Evolutionary conservation across 805 yeast genomes (phyloP).

Genomic region (Suhomyces pyralidae): DNA sequence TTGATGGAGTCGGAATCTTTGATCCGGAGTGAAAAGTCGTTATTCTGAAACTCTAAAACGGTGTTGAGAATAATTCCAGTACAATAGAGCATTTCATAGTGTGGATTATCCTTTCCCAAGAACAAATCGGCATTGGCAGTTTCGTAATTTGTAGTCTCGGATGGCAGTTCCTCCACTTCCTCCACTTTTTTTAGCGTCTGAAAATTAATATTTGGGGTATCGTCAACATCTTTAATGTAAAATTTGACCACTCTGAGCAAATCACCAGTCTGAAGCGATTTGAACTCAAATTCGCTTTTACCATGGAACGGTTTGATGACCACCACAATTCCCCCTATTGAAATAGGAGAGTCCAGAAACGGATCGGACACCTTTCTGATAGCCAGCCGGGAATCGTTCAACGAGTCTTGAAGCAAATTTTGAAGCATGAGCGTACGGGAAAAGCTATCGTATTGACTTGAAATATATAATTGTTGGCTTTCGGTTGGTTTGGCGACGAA

Average conservation of each 20-base stretch:
- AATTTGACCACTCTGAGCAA: conserved; percentile 27
- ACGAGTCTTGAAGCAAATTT: conserved; percentile 16
- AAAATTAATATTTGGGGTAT: background rate
- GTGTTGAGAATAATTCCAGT: conserved; percentile 31
- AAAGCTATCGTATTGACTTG: conserved; percentile 22
- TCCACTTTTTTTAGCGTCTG: background rate
- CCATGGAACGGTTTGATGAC: conserved; percentile 29
- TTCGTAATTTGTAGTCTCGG: background rate
- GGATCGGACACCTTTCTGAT: conserved; percentile 29
- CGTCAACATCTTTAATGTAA: conserved; percentile 11
- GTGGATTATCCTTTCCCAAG: conserved; percentile 14
- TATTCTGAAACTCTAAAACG: conserved; percentile 18
- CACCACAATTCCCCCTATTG: conserved; percentile 30
- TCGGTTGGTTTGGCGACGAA: conserved; percentile 14
- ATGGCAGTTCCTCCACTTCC: background rate
- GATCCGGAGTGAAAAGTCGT: conserved; percentile 15
- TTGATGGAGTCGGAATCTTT: conserved; percentile 10
- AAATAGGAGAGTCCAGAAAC: conserved; percentile 18
- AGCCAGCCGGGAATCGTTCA: conserved; percentile 10
- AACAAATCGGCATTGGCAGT: conserved; percentile 2
- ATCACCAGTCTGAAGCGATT: conserved; percentile 28
- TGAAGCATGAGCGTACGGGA: conserved; percentile 28
- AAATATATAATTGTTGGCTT: conserved; percentile 10
- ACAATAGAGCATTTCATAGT: conserved; percentile 22
- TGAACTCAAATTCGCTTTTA: conserved; percentile 16